Base-by-base conservation (phyloP, 331 rosid species). In the Telfairia occidentalis region DNA sequence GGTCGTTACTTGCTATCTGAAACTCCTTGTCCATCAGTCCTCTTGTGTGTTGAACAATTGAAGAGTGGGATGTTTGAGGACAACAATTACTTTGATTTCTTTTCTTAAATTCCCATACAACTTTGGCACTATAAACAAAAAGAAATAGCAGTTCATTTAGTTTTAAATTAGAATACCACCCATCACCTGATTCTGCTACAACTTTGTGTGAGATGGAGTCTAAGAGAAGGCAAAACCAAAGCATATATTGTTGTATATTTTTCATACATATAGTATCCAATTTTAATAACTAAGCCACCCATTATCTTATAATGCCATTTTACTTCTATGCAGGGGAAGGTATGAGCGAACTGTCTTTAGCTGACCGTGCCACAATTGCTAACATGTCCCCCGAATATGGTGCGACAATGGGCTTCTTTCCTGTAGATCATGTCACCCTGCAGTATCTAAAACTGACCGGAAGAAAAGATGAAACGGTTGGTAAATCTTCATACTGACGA, bases 361-460 rank as follows among this genome's bases (percentile, higher is more conserved):
- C 97, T 65, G 98, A 95, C 76, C 83, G 97, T 82, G 97, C 98
- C 66, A 91, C 98, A 58, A 95, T 95, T 80, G 97, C 98, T 61
- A 95, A 95, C 77, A 95, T 95, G 98, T 88, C 98, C 71, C 98
- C 97, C 9, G 98, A 95, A 58, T 95, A 95, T 73, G 98, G 98
- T 78, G 97, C 97, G 74, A 91, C 98, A 46, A 95, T 95, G 98
- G 98, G 98, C 11, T 91, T 91, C 87, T 91, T 95, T 83, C 97
- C 97, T 46, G 97, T 95, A 43, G 97, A 95, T 83, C 96, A 85
- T 58, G 90, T 94, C 79, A 94, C 97, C 42, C 81, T 95, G 79
- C 92, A 95, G 74, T 91, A 95, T 83, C 98, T 95, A 77, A 91
- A 87, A 85, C 80, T 94, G 80, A 94, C 97, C 0, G 97, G 98